Conservation (phyloP, 768 basidiomycete species). For the Russula foetens region DNA sequence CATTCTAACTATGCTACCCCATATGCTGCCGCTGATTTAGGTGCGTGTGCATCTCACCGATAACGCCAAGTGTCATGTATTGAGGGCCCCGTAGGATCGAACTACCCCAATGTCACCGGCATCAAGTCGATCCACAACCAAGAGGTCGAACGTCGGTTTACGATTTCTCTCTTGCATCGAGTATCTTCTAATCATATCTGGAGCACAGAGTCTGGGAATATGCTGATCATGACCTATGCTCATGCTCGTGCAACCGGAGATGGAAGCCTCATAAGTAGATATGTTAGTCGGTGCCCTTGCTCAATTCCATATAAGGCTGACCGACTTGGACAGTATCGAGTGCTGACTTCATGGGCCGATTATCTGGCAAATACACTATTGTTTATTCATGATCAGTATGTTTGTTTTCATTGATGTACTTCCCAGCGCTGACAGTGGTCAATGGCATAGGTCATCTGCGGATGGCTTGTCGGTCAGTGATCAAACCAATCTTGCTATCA, state of each 20-base stretch:
- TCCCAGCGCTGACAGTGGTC: constrained; percentile 1
- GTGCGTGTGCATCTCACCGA: constrained; percentile 3
- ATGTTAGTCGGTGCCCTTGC: no score
- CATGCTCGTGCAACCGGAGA: no score
- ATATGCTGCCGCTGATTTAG: constrained; percentile 20
- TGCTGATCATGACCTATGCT: no score
- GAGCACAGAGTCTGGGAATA: constrained; percentile 26
- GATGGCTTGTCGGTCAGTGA: constrained; percentile 30
- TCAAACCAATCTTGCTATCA: constrained; percentile 64
- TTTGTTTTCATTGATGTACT: no score
- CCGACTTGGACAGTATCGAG: constrained; percentile 18
- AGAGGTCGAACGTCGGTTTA: constrained; percentile 11
- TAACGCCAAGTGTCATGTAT: no score
- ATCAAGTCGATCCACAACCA: not conserved
- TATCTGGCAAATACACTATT: constrained; percentile 32
- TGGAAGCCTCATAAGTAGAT: no score
- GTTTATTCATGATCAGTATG: constrained; percentile 44
- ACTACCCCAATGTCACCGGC: constrained; percentile 4
- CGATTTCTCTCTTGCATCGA: not conserved
- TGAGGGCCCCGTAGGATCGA: not conserved
- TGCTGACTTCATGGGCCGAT: no score
- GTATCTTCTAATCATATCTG: not conserved
- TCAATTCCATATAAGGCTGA: no score
- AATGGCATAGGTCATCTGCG: constrained; percentile 8
- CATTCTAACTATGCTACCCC: constrained; percentile 9